Conservation (phyloP, 305 asterid species). For the Solanum hybrid region DNA sequence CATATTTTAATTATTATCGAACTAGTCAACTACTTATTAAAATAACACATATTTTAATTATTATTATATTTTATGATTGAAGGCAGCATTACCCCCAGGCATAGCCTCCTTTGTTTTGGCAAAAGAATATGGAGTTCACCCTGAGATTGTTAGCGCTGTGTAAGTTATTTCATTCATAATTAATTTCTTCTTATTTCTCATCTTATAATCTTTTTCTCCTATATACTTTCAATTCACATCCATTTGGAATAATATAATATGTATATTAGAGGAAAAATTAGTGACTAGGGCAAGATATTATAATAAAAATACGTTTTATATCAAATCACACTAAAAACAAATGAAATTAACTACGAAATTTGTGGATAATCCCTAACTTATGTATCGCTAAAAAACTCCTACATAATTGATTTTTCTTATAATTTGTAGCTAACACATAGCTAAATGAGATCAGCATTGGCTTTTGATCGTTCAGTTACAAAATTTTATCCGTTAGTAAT, state of each 20-base stretch:
- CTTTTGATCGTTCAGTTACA: too few relatives aligned
- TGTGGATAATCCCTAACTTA: neutral
- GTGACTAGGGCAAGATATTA: neutral
- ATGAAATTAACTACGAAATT: too few relatives aligned
- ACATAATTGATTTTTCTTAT: too few relatives aligned
- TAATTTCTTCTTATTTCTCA: neutral
- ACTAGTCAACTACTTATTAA: neutral
- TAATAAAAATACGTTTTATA: neutral
- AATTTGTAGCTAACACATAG: neutral
- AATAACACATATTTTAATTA: neutral
- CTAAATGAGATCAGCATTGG: neutral
- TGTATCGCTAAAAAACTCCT: neutral
- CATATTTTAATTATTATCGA: neutral
- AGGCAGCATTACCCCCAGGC: constrained; percentile 70
- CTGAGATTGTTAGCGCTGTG: constrained; percentile 53
- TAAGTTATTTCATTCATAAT: constrained; percentile 21
- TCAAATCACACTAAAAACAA: neutral
- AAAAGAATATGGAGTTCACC: constrained; percentile 59
- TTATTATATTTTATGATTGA: neutral
- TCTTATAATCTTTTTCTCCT: neutral
- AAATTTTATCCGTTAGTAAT: too few relatives aligned
- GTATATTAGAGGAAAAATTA: neutral
- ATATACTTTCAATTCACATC: neutral
- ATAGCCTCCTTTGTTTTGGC: constrained; percentile 52
- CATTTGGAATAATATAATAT: neutral